phyloP scores from a whole-genome alignment of 768 basidiomycete species.

The Butyriboletus loyo region DNA sequence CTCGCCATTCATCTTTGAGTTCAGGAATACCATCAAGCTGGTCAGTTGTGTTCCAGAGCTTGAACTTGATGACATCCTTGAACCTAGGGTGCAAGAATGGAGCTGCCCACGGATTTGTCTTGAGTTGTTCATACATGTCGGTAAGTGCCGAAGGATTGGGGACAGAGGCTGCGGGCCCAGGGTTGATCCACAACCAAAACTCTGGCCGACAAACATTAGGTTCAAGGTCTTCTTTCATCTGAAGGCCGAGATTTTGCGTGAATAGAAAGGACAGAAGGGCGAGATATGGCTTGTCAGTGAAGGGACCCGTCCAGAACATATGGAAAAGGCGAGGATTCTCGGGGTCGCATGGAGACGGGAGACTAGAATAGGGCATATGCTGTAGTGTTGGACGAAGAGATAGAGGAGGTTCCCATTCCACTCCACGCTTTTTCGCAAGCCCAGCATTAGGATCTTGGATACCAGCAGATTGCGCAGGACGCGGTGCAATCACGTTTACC shows the following conservation, averaged over 20 bases:
- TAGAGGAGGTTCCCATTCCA: constrained; percentile 56
- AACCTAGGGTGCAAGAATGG: constrained; percentile 94
- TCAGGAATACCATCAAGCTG: constrained; percentile 92
- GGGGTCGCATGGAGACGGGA: constrained; percentile 69
- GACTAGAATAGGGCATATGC: constrained; percentile 56
- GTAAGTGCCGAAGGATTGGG: constrained; percentile 77
- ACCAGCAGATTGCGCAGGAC: constrained; percentile 26
- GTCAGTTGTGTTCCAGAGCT: constrained; percentile 97
- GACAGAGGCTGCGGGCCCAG: constrained; percentile 89
- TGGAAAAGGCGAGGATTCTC: constrained; percentile 90
- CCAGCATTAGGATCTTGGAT: constrained; percentile 50
- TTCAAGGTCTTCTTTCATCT: constrained; percentile 49
- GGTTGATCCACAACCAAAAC: constrained; percentile 99
- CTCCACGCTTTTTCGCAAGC: constrained; percentile 55
- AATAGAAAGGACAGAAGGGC: constrained; percentile 92
- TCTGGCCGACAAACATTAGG: constrained; percentile 71
- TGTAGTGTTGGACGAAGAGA: constrained; percentile 47
- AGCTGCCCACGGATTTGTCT: constrained; percentile 87
- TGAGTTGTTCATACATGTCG: constrained; percentile 83
- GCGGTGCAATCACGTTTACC: constrained; percentile 31
- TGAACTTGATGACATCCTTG: constrained; percentile 90
- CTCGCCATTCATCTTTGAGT: constrained; percentile 86
- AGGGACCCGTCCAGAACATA: constrained; percentile 99
- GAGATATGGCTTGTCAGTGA: constrained; percentile 98
- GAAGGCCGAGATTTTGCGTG: constrained; percentile 90